Conservation (phyloP, 768 basidiomycete genomes). For the Psilocybe cyanescens region DNA sequence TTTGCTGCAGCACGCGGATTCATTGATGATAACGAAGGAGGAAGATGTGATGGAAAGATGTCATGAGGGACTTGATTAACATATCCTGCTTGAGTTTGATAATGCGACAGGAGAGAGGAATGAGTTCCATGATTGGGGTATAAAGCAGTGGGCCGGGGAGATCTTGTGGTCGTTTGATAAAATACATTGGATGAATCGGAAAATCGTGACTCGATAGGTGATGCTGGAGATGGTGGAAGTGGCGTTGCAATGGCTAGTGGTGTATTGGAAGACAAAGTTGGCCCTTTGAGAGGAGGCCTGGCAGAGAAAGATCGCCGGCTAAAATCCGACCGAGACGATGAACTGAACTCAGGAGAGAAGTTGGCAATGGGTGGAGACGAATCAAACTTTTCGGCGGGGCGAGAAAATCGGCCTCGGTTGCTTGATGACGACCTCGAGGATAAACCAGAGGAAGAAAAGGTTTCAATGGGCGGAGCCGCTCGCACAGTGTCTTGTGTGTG, state of each 20-base stretch:
- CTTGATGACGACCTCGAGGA: constrained; percentile 23
- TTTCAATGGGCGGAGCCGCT: constrained; percentile 15
- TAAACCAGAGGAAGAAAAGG: constrained; percentile 12
- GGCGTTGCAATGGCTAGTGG: constrained; percentile 42
- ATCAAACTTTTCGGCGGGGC: constrained; percentile 27
- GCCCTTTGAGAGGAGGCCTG: constrained; percentile 42
- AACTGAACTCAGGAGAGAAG: constrained; percentile 26
- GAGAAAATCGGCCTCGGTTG: constrained; percentile 31
- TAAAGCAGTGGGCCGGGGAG: constrained; percentile 48
- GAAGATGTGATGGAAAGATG: constrained; percentile 45
- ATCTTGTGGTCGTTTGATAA: constrained; percentile 64
- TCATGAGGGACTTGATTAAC: constrained; percentile 39
- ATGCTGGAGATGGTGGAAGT: constrained; percentile 54
- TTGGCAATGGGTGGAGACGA: constrained; percentile 24
- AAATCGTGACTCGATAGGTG: constrained; percentile 37
- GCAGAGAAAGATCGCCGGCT: constrained; percentile 49
- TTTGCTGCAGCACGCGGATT: constrained; percentile 33
- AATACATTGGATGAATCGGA: constrained; percentile 63
- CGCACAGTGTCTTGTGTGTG: constrained; percentile 34
- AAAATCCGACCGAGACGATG: constrained; percentile 39
- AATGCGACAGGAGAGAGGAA: constrained; percentile 45
- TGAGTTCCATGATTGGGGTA: constrained; percentile 49
- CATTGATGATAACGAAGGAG: constrained; percentile 40
- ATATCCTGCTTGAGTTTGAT: constrained; percentile 34
- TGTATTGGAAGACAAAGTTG: constrained; percentile 41